These are phyloP conservation scores for Prototheca wickerhamii DNA, from an alignment of 163 green algal genomes.

Conservation along the genomic window DNA sequence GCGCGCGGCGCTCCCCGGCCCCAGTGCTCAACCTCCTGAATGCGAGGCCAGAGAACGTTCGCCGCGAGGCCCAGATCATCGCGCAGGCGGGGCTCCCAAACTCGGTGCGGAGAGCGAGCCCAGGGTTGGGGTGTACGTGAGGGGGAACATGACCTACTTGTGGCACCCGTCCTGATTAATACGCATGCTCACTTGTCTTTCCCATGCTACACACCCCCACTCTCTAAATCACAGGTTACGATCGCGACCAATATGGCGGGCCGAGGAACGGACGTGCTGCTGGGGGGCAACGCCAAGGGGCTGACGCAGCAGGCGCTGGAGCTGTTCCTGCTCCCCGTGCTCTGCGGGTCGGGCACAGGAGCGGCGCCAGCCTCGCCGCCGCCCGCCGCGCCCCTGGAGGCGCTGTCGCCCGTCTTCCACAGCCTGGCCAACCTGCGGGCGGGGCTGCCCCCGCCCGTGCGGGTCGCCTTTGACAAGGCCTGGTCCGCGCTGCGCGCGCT, in stretches of 20 bases:
- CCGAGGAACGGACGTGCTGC: conserved; percentile 95
- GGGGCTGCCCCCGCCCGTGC: conserved; percentile 6
- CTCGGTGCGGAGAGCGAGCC: no score
- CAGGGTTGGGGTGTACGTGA: no score
- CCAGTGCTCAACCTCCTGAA: conserved; percentile 88
- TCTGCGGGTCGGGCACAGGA: conserved; percentile 1
- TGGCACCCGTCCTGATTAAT: no score
- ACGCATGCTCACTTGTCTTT: conserved; percentile 64
- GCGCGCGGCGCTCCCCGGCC: conserved; percentile 45
- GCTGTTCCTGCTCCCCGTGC: conserved; percentile 12
- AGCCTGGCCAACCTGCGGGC: background rate
- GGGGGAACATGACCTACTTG: no score
- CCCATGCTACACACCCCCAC: conserved; percentile 80
- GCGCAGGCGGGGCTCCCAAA: conserved; percentile 81
- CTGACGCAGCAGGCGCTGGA: conserved; percentile 39
- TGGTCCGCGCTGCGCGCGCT: background rate
- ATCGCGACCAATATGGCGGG: conserved; percentile 99
- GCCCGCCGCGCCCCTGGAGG: background rate
- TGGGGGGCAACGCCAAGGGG: conserved; percentile 85
- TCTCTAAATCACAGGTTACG: conserved; percentile 50
- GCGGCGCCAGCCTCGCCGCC: background rate
- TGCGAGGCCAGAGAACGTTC: conserved; percentile 98
- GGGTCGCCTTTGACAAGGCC: conserved; percentile 16
- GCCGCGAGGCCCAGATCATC: conserved; percentile 95
- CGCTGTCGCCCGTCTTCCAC: background rate